phyloP scores from a whole-genome alignment of 352 stramenopile species.

The Hyaloperonospora brassicae region DNA sequence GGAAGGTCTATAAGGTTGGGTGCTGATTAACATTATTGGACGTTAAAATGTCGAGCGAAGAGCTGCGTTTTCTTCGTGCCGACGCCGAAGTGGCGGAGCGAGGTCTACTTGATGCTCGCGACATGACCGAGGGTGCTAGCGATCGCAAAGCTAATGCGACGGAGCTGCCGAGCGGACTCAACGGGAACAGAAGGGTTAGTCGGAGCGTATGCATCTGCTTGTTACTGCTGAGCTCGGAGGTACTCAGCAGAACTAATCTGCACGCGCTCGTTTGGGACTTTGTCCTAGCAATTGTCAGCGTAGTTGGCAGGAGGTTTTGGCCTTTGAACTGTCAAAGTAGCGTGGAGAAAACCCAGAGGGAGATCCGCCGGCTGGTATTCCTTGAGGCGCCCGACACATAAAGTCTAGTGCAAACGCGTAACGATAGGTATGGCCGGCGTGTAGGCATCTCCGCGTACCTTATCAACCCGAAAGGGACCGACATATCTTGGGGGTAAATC shows the following conservation, averaged over 20 bases:
- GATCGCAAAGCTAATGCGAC: background rate
- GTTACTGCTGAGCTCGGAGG: too few species aligned
- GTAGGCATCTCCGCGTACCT: background rate
- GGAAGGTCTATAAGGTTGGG: background rate
- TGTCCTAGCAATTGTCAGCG: background rate
- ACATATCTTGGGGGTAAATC: background rate
- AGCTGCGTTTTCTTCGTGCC: background rate
- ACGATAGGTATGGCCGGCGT: background rate
- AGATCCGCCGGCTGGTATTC: slow-evolving; percentile 5
- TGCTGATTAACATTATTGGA: too few species aligned
- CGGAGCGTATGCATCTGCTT: too few species aligned
- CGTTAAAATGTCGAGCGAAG: background rate
- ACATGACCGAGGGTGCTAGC: background rate
- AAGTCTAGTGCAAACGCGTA: slow-evolving; percentile 20
- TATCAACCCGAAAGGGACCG: background rate
- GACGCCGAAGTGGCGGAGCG: background rate
- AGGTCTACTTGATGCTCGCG: background rate
- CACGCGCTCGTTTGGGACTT: background rate
- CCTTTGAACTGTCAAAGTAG: background rate
- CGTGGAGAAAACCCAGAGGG: too few species aligned
- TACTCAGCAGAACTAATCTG: background rate
- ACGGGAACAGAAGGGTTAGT: too few species aligned
- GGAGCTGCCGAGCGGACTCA: background rate
- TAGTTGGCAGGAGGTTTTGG: background rate
- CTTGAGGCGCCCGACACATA: slow-evolving; percentile 26